phyloP scores from a whole-genome alignment of 441 rosid species.

The Raphanus hybrid region DNA sequence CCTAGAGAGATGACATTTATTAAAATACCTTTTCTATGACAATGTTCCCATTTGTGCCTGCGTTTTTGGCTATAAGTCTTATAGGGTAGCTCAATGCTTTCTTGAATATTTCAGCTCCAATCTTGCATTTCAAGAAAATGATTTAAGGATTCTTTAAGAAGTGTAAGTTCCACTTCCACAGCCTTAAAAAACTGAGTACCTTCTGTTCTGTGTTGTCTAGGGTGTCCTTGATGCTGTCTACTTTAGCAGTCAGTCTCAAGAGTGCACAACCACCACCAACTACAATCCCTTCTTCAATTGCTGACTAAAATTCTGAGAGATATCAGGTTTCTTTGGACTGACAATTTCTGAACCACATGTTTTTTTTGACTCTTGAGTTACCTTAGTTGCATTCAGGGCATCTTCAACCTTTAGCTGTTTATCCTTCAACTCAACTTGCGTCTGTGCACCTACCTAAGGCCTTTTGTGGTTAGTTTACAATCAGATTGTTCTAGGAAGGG shows the following conservation, averaged over 20 bases:
- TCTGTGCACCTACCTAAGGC: slow-evolving; percentile 88
- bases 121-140: slow-evolving; percentile 47
- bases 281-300: slow-evolving; percentile 91
- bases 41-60: slow-evolving; percentile 74
- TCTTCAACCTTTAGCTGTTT: slow-evolving; percentile 87
- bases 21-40: slow-evolving; percentile 69
- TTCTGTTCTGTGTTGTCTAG: slow-evolving; percentile 82
- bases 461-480: slow-evolving; percentile 30
- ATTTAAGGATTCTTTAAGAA: slow-evolving; percentile 9
- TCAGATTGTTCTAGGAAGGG: slow-evolving; percentile 4
- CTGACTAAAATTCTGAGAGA: slow-evolving; percentile 57
- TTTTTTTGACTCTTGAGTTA: slow-evolving; percentile 34
- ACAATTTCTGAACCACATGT: slow-evolving; percentile 16
- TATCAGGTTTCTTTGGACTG: slow-evolving; percentile 35
- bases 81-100: slow-evolving; percentile 77
- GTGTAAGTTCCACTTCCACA: background rate
- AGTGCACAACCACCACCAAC: slow-evolving; percentile 91
- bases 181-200: slow-evolving; percentile 42
- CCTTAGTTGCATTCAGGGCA: slow-evolving; percentile 97
- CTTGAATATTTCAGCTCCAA: slow-evolving; percentile 87
- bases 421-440: slow-evolving; percentile 87
- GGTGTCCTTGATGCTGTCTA: slow-evolving; percentile 63
- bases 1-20: background rate
- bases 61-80: slow-evolving; percentile 79
- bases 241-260: slow-evolving; percentile 70